Conservation (phyloP, 257 asterid species). For the Jaltomata sinuosa region DNA sequence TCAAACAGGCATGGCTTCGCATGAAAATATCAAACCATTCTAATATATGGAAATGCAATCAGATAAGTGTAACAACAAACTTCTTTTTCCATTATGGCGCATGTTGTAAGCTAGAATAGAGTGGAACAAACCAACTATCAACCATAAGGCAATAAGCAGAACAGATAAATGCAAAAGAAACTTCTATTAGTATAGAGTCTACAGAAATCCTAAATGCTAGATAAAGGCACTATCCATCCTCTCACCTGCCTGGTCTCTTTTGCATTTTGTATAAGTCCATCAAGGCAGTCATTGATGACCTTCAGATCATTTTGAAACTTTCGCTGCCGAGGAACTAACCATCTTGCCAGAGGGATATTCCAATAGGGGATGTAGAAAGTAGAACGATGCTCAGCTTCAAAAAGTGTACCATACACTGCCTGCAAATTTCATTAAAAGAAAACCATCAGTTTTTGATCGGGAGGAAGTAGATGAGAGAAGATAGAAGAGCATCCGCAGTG, state of each 20-base stretch:
- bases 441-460: background rate
- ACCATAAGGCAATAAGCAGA: background rate
- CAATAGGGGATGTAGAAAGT: conserved; percentile 95
- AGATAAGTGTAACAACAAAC: background rate
- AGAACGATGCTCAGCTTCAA: conserved; percentile 98
- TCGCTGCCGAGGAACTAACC: conserved; percentile 87
- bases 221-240: background rate
- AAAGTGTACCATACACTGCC: conserved; percentile 98
- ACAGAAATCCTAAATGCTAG: background rate
- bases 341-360: conserved; percentile 80
- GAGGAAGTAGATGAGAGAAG: background rate
- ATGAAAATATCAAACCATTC: background rate
- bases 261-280: conserved; percentile 77
- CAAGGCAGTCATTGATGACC: conserved; percentile 84
- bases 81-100: background rate
- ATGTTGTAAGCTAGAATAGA: background rate
- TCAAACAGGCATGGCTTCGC: background rate
- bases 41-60: background rate
- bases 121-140: background rate
- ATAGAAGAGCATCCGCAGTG: background rate
- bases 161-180: background rate
- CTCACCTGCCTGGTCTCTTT: conserved; percentile 89
- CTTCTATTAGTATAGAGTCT: background rate
- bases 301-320: conserved; percentile 86
- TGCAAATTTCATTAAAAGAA: conserved; percentile 8